These are phyloP conservation scores for Adansonia grandidieri DNA, from an alignment of 441 rosid species.

Conservation along the genomic window DNA sequence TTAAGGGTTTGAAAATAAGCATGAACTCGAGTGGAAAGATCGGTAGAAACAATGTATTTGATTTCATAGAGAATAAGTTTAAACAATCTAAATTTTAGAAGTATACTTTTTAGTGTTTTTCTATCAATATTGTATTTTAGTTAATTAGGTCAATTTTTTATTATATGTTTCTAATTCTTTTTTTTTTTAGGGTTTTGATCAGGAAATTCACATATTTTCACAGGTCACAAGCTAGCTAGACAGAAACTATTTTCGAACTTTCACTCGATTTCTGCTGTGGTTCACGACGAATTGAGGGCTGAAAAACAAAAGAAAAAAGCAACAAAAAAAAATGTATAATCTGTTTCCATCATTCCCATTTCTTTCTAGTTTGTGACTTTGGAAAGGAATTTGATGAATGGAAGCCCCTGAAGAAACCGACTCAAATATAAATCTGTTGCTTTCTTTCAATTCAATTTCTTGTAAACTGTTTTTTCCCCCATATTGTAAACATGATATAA, in stretches of 20 bases:
- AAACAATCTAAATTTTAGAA: too few species aligned
- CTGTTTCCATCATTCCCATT: background rate
- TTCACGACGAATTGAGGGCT: background rate
- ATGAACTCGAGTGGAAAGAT: too few species aligned
- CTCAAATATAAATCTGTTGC: slow-evolving; percentile 41
- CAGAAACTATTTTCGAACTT: background rate
- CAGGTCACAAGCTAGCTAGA: background rate
- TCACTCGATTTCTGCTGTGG: background rate
- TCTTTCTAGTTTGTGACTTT: background rate
- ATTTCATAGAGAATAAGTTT: too few species aligned
- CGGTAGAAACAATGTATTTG: too few species aligned
- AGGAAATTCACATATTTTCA: too few species aligned
- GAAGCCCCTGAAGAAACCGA: slow-evolving; percentile 45
- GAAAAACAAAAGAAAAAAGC: background rate
- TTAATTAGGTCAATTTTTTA: too few species aligned
- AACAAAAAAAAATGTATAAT: background rate
- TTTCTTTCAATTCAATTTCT: background rate
- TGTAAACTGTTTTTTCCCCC: background rate
- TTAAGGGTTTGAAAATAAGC: too few species aligned
- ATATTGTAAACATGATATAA: background rate
- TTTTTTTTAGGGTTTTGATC: too few species aligned
- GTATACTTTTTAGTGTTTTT: too few species aligned
- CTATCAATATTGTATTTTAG: too few species aligned
- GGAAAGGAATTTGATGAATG: slow-evolving; percentile 37
- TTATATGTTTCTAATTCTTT: too few species aligned